Base-by-base conservation (phyloP, 2,329 filamentous ascomycete species). In the Microdochium paspali region DNA sequence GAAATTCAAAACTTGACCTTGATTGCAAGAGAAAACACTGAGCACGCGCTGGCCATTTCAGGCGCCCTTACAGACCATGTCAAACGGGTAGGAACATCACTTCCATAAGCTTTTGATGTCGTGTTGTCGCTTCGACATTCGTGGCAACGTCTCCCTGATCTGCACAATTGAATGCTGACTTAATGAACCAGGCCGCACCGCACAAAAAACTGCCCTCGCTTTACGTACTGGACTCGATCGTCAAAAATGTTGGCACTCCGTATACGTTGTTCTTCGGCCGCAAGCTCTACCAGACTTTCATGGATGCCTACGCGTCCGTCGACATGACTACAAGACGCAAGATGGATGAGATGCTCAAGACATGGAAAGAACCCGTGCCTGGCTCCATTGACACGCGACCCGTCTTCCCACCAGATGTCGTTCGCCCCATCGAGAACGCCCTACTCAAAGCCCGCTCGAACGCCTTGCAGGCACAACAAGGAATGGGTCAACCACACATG, bases 1-100 rank as follows among this genome's bases (percentile, higher is more conserved):
- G 91, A 97, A 69, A 98, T 98, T 66, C 91, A 87, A 75, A 97
- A 94, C 69, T 71, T 98, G 69, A 98, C 93, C 52, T 83, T 95
- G 65, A 97, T 98, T 68, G 93, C 93, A 50, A 89, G 94, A 66
- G 93, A 98, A 68, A 95, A 95, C 61, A 96, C 90, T 55, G 90
- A 95, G 68, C 87, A 96, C 72, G 93, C 93, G 30, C 81, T 94
- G 66, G 88, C 87, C 54, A 97, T 98, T 59, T 90, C 93, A 18
- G 82, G 88, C 60, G 88, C 88, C 44, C 71, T 98, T 57, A 87
- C 95, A 65, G 86, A 90, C 54, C 93, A 98, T 62, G 96, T 98
- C 66, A 84, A 89, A 68, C 86, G 86, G 77, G 93, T 96, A 87
- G 79, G 89, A 77, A 46, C 26, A 21, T 44, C 49, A 49, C 45